These are phyloP conservation scores for Xerophyta viscosa DNA, from an alignment of 106 monocot genomes.

Conservation along the genomic window DNA sequence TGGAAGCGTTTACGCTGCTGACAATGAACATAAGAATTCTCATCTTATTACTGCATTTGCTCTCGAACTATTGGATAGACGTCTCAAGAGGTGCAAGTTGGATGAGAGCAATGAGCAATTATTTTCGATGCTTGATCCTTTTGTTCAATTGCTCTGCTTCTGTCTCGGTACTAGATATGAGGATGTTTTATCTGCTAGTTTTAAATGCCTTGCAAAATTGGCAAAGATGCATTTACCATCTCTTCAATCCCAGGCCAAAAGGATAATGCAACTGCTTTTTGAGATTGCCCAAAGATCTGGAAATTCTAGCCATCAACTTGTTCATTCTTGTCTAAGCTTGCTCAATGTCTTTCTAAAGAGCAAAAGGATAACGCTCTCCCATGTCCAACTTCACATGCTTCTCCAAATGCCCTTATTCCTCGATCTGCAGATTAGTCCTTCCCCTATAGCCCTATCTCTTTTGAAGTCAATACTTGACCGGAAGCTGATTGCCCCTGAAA, in stretches of 20 bases:
- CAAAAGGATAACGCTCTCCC: conserved; percentile 57
- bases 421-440: conserved; percentile 75
- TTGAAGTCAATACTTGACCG: conserved; percentile 70
- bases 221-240: conserved; percentile 71
- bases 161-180: conserved; percentile 78
- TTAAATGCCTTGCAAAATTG: conserved; percentile 62
- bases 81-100: conserved; percentile 73
- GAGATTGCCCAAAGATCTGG: conserved; percentile 68
- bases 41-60: conserved; percentile 72
- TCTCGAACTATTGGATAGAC: conserved; percentile 60
- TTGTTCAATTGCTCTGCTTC: conserved; percentile 43
- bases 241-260: conserved; percentile 42
- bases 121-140: conserved; percentile 80
- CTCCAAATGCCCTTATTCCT: conserved; percentile 78
- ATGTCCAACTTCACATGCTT: conserved; percentile 62
- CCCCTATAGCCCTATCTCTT: conserved; percentile 78
- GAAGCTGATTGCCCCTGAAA: conserved; percentile 69
- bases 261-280: conserved; percentile 63
- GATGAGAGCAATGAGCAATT: conserved; percentile 45
- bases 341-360: conserved; percentile 57
- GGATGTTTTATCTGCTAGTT: conserved; percentile 56
- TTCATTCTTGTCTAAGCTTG: conserved; percentile 68
- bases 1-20: not conserved
- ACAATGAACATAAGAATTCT: conserved; percentile 20
- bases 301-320: conserved; percentile 33